These are phyloP conservation scores for Xylaria nigripes DNA, from an alignment of 495 filamentous ascomycete genomes.

Conservation along the genomic window DNA sequence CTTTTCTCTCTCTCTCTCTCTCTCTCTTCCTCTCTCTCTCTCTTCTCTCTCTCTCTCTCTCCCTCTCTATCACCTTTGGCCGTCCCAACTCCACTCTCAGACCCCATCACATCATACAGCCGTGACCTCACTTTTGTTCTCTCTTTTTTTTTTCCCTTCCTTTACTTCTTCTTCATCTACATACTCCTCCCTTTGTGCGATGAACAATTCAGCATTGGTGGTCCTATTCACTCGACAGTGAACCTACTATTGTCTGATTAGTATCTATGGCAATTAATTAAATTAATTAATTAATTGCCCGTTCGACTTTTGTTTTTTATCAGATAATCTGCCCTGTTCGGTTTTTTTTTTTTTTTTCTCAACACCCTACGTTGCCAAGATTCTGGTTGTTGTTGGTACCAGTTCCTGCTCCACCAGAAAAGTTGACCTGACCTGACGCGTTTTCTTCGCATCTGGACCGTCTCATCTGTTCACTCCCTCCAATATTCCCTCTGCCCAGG, in stretches of 20 bases:
- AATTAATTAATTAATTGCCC: too few species aligned
- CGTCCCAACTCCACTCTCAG: conserved; percentile 3
- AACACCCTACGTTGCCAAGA: not conserved
- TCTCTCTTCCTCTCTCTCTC: not conserved
- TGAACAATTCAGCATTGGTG: too few species aligned
- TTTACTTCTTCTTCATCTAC: too few species aligned
- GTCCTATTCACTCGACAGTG: too few species aligned
- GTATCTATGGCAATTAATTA: too few species aligned
- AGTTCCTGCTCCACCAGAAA: conserved; percentile 18
- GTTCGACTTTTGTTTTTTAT: not conserved
- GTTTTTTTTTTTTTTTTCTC: not conserved
- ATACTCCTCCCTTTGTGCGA: too few species aligned
- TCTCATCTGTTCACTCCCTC: conserved; percentile 3
- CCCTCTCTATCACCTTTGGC: conserved; percentile 2
- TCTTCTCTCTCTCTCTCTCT: not conserved
- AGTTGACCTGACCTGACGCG: conserved; percentile 24
- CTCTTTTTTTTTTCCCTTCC: too few species aligned
- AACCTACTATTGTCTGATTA: too few species aligned
- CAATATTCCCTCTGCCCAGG: not conserved
- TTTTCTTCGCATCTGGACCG: conserved; percentile 18
- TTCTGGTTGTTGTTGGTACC: conserved; percentile 16
- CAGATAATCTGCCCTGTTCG: not conserved
- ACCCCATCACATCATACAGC: conserved; percentile 6
- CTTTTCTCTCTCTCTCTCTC: conserved; percentile 10
- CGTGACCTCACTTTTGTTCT: not conserved